phyloP scores from a whole-genome alignment of 805 yeast species.

The Hanseniaspora valbyensis region DNA sequence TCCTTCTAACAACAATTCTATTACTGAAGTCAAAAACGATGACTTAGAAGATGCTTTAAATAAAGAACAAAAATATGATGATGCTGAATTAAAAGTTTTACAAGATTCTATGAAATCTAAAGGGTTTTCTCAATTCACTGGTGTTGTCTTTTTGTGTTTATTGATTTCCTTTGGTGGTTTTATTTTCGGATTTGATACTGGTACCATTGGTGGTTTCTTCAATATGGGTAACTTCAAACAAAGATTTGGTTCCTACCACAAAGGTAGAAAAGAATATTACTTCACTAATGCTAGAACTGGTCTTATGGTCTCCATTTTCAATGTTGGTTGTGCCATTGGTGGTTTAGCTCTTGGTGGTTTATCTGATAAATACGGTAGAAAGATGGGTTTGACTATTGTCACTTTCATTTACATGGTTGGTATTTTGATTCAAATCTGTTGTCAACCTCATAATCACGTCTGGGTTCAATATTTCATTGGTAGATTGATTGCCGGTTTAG shows the following conservation, averaged over 20 bases:
- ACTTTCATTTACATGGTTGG: constrained; percentile 52
- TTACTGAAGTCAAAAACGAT: constrained; percentile 8
- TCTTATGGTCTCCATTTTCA: constrained; percentile 45
- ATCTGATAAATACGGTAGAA: constrained; percentile 54
- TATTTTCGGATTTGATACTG: constrained; percentile 69
- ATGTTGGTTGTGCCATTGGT: constrained; percentile 62
- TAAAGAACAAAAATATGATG: constrained; percentile 11
- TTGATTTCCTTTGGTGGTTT: constrained; percentile 57
- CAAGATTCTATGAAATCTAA: constrained; percentile 19
- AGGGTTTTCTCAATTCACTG: constrained; percentile 19
- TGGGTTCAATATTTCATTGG: constrained; percentile 62
- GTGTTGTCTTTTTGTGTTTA: constrained; percentile 23
- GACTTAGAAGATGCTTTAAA: constrained; percentile 1
- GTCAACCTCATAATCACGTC: constrained; percentile 26
- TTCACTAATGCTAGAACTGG: constrained; percentile 42
- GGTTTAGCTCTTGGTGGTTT: constrained; percentile 46
- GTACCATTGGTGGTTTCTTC: constrained; percentile 63
- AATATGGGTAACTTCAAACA: constrained; percentile 46
- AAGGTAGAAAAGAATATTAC: constrained; percentile 31
- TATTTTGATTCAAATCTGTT: constrained; percentile 47
- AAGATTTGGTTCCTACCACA: constrained; percentile 40
- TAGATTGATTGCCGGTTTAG: constrained; percentile 59
- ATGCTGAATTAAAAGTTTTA: constrained; percentile 9
- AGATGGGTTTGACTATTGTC: constrained; percentile 42
- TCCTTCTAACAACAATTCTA: constrained; percentile 7